Evolutionary conservation across 1,139 yeast genomes (phyloP), one percentile per base, ranked within the genome.

Genomic region (Geotrichum histeridarum): DNA sequence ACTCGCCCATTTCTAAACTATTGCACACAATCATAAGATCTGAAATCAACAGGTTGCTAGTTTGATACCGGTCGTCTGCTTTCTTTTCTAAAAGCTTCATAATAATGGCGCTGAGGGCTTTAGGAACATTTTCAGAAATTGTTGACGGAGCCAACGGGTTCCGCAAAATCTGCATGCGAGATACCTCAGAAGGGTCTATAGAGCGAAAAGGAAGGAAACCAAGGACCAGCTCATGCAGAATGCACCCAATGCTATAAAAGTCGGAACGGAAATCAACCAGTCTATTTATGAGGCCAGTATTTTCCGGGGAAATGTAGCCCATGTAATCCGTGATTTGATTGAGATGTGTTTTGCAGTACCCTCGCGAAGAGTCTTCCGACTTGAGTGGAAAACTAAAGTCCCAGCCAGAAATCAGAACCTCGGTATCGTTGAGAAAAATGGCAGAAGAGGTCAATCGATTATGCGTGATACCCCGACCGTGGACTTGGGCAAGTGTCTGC

Each of bases 251-350:
- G 36, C 80, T 72, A 61, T 79, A 80, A 51, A 78, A 72, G 62
- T 80, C 84, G 0, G 83, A 72, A 48, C 81, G 68, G 60, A 69
- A 75, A 58, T 79, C 82, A 8, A 77, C 79, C 2, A 73, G 67
- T 38, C 72, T 66, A 45, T 70, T 69, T 14, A 71, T 67, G 31
- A 74, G 75, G 1, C 79, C 77, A 15, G 80, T 72, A 3, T 75
- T 70, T 62, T 80, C 83, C 0, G 84, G 84, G 0, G 83, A 75
- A 60, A 78, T 74, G 59, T 75, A 80, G 0, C 81, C 80, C 41
- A 79, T 63, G 59, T 74, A 69, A 37, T 73, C 76, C 1, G 73
- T 69, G 8, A 77, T 63, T 48, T 64, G 66, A 47, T 62, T 61
- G 50, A 64, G 54, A 55, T 64, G 66, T 2, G 67, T 64, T 47